A percentile compares a stretch with the other conserved stretches of the same genome.
These are phyloP conservation scores for Eimeria brunetti DNA, from an alignment of 169 alveolate species.

Conservation along the genomic window DNA sequence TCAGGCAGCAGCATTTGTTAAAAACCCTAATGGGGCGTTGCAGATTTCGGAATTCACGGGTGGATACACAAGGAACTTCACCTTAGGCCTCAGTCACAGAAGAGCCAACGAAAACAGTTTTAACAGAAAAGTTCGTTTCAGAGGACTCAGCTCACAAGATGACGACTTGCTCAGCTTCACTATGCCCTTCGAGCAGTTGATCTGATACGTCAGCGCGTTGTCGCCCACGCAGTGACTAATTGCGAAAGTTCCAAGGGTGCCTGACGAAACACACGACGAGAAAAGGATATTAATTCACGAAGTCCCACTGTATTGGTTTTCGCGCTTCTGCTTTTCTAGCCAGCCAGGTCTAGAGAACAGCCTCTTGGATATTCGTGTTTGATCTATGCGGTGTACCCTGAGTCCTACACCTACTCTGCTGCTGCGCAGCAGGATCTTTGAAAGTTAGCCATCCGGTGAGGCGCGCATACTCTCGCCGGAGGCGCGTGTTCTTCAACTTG, in stretches of 20 bases:
- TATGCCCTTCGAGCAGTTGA: constrained; percentile 58
- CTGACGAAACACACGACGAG: not conserved
- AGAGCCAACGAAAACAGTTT: not conserved
- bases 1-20: too few relatives aligned
- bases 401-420: constrained; percentile 3
- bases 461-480: constrained; percentile 55
- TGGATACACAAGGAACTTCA: not conserved
- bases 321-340: not conserved
- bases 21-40: not conserved
- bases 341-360: not conserved
- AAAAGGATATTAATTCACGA: not conserved
- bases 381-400: not conserved
- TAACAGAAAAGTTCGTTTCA: not conserved
- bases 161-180: constrained; percentile 54
- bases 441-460: constrained; percentile 61
- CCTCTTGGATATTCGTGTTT: not conserved
- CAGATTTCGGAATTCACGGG: not conserved
- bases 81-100: not conserved
- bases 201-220: constrained; percentile 54
- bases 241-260: constrained; percentile 45
- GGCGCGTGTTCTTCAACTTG: constrained; percentile 30
- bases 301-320: not conserved
- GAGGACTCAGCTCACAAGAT: constrained; percentile 29
- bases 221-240: constrained; percentile 69
- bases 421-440: not conserved